A percentile compares a stretch with the other conserved stretches of the same genome.
Evolutionary conservation across 169 alveolate genomes (phyloP).

Genomic region (Plasmodium gonderi): DNA sequence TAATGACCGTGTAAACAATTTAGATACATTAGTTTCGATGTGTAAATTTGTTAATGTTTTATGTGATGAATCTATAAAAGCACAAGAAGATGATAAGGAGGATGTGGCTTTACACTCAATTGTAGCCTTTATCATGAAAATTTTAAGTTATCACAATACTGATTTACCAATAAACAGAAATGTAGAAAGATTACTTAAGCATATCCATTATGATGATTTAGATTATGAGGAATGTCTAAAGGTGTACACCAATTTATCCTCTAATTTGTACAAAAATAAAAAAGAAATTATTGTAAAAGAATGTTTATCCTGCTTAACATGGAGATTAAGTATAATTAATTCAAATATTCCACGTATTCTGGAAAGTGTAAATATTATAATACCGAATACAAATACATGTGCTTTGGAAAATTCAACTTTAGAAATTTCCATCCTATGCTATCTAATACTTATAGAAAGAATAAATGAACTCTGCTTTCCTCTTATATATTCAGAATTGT

Average conservation of each 20-base stretch:
- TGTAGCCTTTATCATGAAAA: slow-evolving; percentile 72
- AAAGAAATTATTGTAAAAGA: slow-evolving; percentile 15
- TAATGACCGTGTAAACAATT: slow-evolving; percentile 52
- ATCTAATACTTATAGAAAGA: slow-evolving; percentile 62
- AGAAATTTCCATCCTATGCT: slow-evolving; percentile 57
- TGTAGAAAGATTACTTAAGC: slow-evolving; percentile 22
- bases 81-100: slow-evolving; percentile 70
- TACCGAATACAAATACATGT: slow-evolving; percentile 72
- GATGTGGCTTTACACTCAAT: slow-evolving; percentile 75
- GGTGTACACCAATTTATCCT: not conserved
- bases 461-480: slow-evolving; percentile 35
- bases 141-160: slow-evolving; percentile 37
- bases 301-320: slow-evolving; percentile 42
- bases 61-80: slow-evolving; percentile 69
- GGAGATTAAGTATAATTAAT: slow-evolving; percentile 70
- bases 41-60: slow-evolving; percentile 61
- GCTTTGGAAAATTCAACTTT: slow-evolving; percentile 71
- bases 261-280: not conserved
- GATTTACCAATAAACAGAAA: slow-evolving; percentile 55
- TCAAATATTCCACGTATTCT: slow-evolving; percentile 28
- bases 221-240: slow-evolving; percentile 41
- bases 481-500: slow-evolving; percentile 57
- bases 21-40: slow-evolving; percentile 43
- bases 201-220: slow-evolving; percentile 34
- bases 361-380: slow-evolving; percentile 70